Evolutionary conservation across 2,329 filamentous ascomycete genomes (phyloP).

Genomic region (Westerdykella ornata): DNA sequence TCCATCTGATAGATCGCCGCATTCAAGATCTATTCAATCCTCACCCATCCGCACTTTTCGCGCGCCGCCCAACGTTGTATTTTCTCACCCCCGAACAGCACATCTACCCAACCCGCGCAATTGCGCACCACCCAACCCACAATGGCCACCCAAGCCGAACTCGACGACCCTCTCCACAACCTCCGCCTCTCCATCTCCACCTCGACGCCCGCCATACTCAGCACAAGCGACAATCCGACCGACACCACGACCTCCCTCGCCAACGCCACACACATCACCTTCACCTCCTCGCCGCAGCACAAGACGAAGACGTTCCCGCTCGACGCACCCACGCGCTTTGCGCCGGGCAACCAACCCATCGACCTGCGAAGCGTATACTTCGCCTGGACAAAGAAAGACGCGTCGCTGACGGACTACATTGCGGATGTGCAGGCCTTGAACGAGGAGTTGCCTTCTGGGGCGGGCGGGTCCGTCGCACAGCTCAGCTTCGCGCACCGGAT

Average conservation of each 20-base stretch:
- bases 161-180: slow-evolving; percentile 67
- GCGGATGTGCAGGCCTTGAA: slow-evolving; percentile 73
- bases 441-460: slow-evolving; percentile 59
- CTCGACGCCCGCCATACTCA: slow-evolving; percentile 63
- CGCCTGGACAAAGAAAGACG: slow-evolving; percentile 89
- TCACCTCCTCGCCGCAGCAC: slow-evolving; percentile 53
- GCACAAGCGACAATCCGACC: slow-evolving; percentile 60
- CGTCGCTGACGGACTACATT: slow-evolving; percentile 86
- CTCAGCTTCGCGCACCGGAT: slow-evolving; percentile 85
- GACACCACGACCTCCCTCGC: slow-evolving; percentile 59
- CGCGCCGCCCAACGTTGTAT: not conserved
- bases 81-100: not conserved
- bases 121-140: slow-evolving; percentile 1
- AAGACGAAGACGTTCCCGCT: slow-evolving; percentile 61
- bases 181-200: slow-evolving; percentile 76
- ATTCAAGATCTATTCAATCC: no score
- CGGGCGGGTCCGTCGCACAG: slow-evolving; percentile 68
- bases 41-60: not conserved
- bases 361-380: slow-evolving; percentile 94
- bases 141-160: slow-evolving; percentile 27
- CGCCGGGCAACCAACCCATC: slow-evolving; percentile 60
- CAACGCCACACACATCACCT: slow-evolving; percentile 50
- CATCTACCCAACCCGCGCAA: not conserved
- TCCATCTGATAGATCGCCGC: not conserved
- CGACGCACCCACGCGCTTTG: slow-evolving; percentile 73